Conservation (phyloP, 1,139 yeast genomes). For the Casaregolazyma lundiana region DNA sequence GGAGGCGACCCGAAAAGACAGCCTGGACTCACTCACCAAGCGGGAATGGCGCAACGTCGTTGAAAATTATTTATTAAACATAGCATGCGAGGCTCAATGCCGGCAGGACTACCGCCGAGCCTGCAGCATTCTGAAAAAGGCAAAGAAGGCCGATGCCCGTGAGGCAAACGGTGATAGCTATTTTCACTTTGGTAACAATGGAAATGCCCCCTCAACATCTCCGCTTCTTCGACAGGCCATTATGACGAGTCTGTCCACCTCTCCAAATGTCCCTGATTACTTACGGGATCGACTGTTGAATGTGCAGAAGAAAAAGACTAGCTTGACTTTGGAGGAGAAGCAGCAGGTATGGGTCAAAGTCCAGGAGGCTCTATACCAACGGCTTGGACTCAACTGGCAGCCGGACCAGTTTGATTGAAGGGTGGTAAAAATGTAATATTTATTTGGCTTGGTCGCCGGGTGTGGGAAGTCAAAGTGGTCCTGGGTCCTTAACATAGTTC, state of each 20-base stretch:
- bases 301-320: slow-evolving; percentile 23
- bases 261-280: slow-evolving; percentile 28
- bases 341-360: slow-evolving; percentile 56
- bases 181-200: slow-evolving; percentile 3
- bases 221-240: slow-evolving; percentile 30
- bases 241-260: slow-evolving; percentile 28
- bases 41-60: slow-evolving; percentile 67
- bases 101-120: slow-evolving; percentile 51
- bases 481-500: too few species aligned
- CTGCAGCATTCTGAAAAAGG: slow-evolving; percentile 40
- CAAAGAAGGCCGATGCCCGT: slow-evolving; percentile 30
- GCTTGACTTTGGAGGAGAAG: slow-evolving; percentile 50
- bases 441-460: too few species aligned
- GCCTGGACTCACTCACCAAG: slow-evolving; percentile 25
- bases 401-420: slow-evolving; percentile 40
- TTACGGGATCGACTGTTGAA: slow-evolving; percentile 14
- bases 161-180: slow-evolving; percentile 9
- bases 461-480: too few species aligned
- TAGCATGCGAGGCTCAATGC: slow-evolving; percentile 68
- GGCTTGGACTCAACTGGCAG: slow-evolving; percentile 56
- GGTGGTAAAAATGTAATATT: neutral
- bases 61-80: slow-evolving; percentile 57
- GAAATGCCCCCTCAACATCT: slow-evolving; percentile 20
- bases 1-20: slow-evolving; percentile 44
- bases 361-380: slow-evolving; percentile 50